Evolutionary conservation across 2,329 filamentous ascomycete genomes (phyloP).

Genomic region (Chalara sp.): DNA sequence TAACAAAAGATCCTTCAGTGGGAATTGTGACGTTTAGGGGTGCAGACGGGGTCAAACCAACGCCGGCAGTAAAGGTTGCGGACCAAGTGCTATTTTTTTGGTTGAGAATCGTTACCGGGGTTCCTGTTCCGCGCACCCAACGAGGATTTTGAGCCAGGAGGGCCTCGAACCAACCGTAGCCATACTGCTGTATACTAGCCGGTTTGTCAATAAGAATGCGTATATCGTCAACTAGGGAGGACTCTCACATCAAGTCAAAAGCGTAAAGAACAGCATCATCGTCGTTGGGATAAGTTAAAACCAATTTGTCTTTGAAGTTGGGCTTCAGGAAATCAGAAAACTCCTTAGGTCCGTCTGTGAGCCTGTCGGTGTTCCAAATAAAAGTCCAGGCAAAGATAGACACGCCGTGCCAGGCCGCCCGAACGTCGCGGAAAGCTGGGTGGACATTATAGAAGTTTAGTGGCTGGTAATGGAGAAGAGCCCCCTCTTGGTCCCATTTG

Average conservation of each 20-base stretch:
- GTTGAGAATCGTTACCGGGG: slow-evolving; percentile 31
- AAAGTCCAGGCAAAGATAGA: slow-evolving; percentile 33
- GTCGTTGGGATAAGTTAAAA: slow-evolving; percentile 50
- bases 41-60: background rate
- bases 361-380: slow-evolving; percentile 26
- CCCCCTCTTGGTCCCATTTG: slow-evolving; percentile 35
- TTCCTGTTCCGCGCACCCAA: slow-evolving; percentile 46
- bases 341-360: slow-evolving; percentile 31
- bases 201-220: no score
- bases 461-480: slow-evolving; percentile 42
- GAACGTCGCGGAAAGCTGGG: slow-evolving; percentile 33
- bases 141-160: slow-evolving; percentile 38
- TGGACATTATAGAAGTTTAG: slow-evolving; percentile 37
- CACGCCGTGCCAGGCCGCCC: slow-evolving; percentile 37
- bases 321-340: slow-evolving; percentile 39
- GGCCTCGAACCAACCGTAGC: no score
- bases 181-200: no score
- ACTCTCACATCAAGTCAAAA: slow-evolving; percentile 40
- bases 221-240: slow-evolving; percentile 38
- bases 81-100: slow-evolving; percentile 24
- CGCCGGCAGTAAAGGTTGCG: slow-evolving; percentile 30
- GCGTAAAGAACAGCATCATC: slow-evolving; percentile 48
- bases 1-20: no score
- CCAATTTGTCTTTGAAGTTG: slow-evolving; percentile 45
- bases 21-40: background rate